A percentile compares a stretch with the other conserved stretches of the same genome.
Evolutionary conservation across 805 yeast species (phyloP).

Genomic region (Torulaspora indica): DNA sequence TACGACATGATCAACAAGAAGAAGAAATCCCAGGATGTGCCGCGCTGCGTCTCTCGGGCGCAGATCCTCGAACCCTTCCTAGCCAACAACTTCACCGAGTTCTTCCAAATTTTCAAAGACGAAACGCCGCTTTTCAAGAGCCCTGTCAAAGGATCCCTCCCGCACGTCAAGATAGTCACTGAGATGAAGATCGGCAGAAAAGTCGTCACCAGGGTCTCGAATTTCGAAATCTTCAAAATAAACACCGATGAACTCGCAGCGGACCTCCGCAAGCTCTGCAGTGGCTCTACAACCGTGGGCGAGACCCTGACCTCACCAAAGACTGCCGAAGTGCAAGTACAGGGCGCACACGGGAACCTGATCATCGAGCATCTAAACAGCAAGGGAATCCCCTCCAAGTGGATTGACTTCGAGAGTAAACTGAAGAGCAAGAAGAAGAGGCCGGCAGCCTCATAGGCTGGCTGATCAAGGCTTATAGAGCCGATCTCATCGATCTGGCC

Average conservation of each 20-base stretch:
- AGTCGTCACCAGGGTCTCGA: slow-evolving; percentile 64
- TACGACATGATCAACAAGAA: slow-evolving; percentile 35
- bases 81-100: slow-evolving; percentile 44
- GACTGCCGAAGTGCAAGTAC: slow-evolving; percentile 69
- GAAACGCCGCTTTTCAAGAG: slow-evolving; percentile 41
- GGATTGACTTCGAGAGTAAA: slow-evolving; percentile 65
- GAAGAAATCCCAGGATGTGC: slow-evolving; percentile 33
- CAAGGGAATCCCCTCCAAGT: slow-evolving; percentile 58
- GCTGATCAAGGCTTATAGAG: not conserved
- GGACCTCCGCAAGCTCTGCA: slow-evolving; percentile 70
- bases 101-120: slow-evolving; percentile 43
- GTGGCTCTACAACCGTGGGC: slow-evolving; percentile 79
- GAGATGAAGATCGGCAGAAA: slow-evolving; percentile 81
- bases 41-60: slow-evolving; percentile 41
- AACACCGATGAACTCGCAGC: slow-evolving; percentile 62
- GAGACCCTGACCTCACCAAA: slow-evolving; percentile 50
- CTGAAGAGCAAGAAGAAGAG: slow-evolving; percentile 49
- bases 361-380: slow-evolving; percentile 55
- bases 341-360: slow-evolving; percentile 77
- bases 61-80: slow-evolving; percentile 43
- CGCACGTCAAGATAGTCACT: slow-evolving; percentile 60
- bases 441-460: slow-evolving; percentile 1
- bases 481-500: not conserved
- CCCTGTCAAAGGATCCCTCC: slow-evolving; percentile 61
- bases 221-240: slow-evolving; percentile 63